Evolutionary conservation across 139 green algal genomes (phyloP).

Genomic region (Coelastrella sp.): DNA sequence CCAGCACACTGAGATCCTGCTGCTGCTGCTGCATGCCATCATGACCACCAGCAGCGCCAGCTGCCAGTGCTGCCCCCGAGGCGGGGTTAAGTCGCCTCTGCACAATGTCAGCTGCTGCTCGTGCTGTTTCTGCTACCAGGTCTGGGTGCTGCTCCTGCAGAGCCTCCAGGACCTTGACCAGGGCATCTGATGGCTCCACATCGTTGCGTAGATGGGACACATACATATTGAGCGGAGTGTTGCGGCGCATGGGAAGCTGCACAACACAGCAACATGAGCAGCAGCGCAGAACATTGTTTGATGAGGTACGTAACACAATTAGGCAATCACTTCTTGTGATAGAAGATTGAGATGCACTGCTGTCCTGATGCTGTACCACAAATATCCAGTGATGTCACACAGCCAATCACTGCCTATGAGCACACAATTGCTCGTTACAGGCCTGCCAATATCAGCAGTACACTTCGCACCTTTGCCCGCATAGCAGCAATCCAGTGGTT

Average conservation of each 20-base stretch:
- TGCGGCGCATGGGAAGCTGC: constrained; percentile 1
- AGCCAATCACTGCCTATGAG: background rate
- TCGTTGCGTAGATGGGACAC: constrained; percentile 4
- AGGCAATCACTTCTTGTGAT: background rate
- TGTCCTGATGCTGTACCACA: background rate
- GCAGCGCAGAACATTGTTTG: background rate
- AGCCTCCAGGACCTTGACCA: constrained; percentile 25
- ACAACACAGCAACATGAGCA: background rate
- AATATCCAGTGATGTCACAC: background rate
- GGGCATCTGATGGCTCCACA: constrained; percentile 20
- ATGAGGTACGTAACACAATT: background rate
- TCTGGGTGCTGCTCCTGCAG: constrained; percentile 22
- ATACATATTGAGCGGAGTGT: constrained; percentile 35
- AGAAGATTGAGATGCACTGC: background rate
- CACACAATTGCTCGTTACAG: too few relatives aligned
- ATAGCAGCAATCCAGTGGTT: constrained; percentile 90
- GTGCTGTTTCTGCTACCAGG: constrained; percentile 16
- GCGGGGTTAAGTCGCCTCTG: background rate
- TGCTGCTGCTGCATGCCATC: background rate
- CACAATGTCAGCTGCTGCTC: constrained; percentile 33
- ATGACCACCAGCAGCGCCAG: background rate
- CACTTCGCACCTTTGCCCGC: constrained; percentile 34
- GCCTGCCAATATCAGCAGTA: background rate
- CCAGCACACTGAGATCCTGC: background rate
- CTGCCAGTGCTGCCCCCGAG: background rate